Evolutionary conservation across 192 early-diverging fungal genomes (phyloP), one percentile per base, ranked within the genome.

Genomic region (Ambispora gerdemannii): DNA sequence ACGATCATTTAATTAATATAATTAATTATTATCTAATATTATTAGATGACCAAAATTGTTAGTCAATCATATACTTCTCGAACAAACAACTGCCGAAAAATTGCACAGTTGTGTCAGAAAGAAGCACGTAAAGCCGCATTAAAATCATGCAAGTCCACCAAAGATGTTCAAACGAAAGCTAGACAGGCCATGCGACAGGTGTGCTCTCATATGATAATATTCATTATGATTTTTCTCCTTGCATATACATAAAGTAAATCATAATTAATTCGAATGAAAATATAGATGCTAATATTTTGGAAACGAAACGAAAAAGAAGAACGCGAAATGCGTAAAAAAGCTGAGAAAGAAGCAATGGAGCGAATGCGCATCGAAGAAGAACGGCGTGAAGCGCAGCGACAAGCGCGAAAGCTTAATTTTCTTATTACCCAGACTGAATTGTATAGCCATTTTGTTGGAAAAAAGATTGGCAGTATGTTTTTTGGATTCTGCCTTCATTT

Each of bases 361-460:
- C 78, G 81, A 49, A 78, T 87, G 53, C 81, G 89, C 35, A 82
- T 86, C 20, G 92, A 94, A 71, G 94, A 96, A 67, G 94, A 94
- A 74, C 77, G 80, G 31, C 86, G 93, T 34, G 94, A 96, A 66
- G 82, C 86, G 4, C 80, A 87, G 35, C 83, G 94, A 49, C 94
- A 96, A 74, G 87, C 87, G 8, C 85, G 93, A 59, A 96, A 96
- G 74, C 85, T 96, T 61, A 93, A 96, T 74, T 96, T 96, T 71
- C 80, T 96, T 69, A 93, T 96, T 56, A 89, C 91, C 0, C 94
- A 96, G 72, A 96, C 94, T 0, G 94, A 96, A 68, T 83, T 96
- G 8, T 96, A 92, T 77, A 92, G 90, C 61, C 93, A 94, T 80
- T 96, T 96, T 80, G 87, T 94, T 53, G 92, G 91, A 63, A 87